phyloP scores from a whole-genome alignment of 306 rosid species.

The Dryas alaskensis region DNA sequence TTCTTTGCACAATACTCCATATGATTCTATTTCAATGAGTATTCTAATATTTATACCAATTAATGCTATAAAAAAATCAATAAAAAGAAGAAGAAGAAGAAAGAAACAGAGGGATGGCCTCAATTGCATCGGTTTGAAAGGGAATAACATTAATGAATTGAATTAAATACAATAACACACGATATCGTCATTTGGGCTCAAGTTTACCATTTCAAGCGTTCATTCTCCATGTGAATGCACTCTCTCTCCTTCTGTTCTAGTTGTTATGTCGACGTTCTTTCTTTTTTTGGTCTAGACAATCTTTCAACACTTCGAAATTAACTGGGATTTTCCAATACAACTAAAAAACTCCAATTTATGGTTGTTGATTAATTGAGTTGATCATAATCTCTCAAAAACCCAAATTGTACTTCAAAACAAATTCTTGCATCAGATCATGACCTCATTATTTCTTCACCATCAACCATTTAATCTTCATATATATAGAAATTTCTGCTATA shows the following conservation, averaged over 20 bases:
- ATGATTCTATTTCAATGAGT: too few species aligned
- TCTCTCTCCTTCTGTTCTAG: too few species aligned
- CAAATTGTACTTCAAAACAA: background rate
- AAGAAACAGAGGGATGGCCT: background rate
- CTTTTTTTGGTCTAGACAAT: too few species aligned
- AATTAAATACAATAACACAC: background rate
- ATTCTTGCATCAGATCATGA: background rate
- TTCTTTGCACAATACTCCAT: too few species aligned
- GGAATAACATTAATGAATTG: background rate
- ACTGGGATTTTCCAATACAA: background rate
- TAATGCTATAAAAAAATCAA: too few species aligned
- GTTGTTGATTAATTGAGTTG: background rate
- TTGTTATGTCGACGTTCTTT: constrained; percentile 26
- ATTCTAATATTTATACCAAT: too few species aligned
- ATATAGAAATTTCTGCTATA: too few species aligned
- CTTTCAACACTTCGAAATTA: background rate
- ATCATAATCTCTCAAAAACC: background rate
- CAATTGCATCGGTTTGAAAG: background rate
- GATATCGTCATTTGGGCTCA: constrained; percentile 1
- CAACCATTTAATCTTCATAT: background rate
- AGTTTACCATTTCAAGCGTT: background rate
- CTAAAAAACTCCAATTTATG: background rate
- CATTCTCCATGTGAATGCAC: constrained; percentile 10
- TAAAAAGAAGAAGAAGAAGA: too few species aligned
- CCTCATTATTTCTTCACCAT: background rate